These are phyloP conservation scores for Lepidium campestre DNA, from an alignment of 441 rosid species.

Conservation along the genomic window DNA sequence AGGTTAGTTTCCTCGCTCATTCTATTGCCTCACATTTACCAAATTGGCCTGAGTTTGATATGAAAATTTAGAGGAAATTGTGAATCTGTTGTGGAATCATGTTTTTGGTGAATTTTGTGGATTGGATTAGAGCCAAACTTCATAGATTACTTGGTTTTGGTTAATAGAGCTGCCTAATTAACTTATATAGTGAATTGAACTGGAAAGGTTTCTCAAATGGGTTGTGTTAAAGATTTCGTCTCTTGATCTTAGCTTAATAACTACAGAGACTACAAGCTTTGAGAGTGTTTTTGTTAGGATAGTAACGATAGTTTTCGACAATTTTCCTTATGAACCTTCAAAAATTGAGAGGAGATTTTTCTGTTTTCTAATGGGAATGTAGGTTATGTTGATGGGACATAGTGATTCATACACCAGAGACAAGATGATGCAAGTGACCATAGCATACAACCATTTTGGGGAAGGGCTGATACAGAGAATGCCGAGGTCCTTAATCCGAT, in stretches of 20 bases:
- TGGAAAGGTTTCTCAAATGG: background rate
- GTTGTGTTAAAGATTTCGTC: background rate
- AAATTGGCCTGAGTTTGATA: background rate
- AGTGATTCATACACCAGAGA: constrained; percentile 64
- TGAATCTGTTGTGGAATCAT: background rate
- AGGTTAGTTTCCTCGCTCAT: constrained; percentile 19
- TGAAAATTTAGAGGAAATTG: background rate
- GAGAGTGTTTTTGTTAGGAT: background rate
- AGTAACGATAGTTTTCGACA: background rate
- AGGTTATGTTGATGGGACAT: constrained; percentile 78
- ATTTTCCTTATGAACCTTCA: background rate
- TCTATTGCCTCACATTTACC: background rate
- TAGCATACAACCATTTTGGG: constrained; percentile 69
- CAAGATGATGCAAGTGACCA: constrained; percentile 67
- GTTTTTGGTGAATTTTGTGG: background rate
- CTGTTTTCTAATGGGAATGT: background rate
- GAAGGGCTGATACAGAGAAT: constrained; percentile 72
- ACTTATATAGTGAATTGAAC: background rate
- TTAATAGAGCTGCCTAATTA: background rate
- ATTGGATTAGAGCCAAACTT: too few relatives aligned
- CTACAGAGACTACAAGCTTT: background rate
- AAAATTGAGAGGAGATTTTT: background rate
- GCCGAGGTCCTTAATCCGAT: constrained; percentile 42
- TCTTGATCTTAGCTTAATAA: background rate
- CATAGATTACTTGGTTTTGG: background rate